phyloP scores from a whole-genome alignment of 163 green algal species.

The Prototheca wickerhamii region DNA sequence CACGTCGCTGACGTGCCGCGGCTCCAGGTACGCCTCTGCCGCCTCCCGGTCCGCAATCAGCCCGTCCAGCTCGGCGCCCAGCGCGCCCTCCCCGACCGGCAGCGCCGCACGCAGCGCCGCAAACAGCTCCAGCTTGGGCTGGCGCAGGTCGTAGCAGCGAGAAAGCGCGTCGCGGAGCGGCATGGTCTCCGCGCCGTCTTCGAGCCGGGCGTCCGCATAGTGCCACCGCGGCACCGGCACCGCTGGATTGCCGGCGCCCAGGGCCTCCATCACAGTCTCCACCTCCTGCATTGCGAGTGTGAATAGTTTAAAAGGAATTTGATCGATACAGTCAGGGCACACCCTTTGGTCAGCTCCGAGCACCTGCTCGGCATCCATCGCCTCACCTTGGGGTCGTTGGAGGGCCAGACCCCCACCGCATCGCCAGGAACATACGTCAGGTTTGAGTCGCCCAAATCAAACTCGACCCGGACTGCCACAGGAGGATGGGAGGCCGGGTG shows the following conservation, averaged over 20 bases:
- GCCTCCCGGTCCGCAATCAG: slow-evolving; percentile 51
- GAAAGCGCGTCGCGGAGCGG: slow-evolving; percentile 64
- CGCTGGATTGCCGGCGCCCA: slow-evolving; percentile 14
- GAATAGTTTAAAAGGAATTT: not conserved
- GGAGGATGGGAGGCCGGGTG: too few relatives aligned
- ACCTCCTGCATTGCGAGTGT: slow-evolving; percentile 40
- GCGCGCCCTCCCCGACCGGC: not conserved
- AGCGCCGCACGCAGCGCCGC: slow-evolving; percentile 23
- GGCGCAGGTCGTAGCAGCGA: slow-evolving; percentile 73
- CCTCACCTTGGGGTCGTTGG: slow-evolving; percentile 57
- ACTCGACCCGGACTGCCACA: slow-evolving; percentile 37
- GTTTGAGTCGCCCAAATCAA: slow-evolving; percentile 38
- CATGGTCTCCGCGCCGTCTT: slow-evolving; percentile 14
- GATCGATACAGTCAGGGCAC: too few relatives aligned
- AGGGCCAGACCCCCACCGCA: slow-evolving; percentile 76
- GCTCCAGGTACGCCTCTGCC: slow-evolving; percentile 53
- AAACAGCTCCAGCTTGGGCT: slow-evolving; percentile 49
- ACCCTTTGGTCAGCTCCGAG: not conserved
- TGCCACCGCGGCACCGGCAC: slow-evolving; percentile 57
- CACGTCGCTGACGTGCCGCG: slow-evolving; percentile 58
- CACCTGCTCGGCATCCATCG: not conserved
- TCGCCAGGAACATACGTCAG: slow-evolving; percentile 77
- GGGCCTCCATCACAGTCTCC: slow-evolving; percentile 48
- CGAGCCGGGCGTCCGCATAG: slow-evolving; percentile 40
- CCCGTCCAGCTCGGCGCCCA: slow-evolving; percentile 38